Evolutionary conservation across 768 basidiomycete species (phyloP), one percentile per base, ranked within the genome.

Genomic region (Suillus discolor): DNA sequence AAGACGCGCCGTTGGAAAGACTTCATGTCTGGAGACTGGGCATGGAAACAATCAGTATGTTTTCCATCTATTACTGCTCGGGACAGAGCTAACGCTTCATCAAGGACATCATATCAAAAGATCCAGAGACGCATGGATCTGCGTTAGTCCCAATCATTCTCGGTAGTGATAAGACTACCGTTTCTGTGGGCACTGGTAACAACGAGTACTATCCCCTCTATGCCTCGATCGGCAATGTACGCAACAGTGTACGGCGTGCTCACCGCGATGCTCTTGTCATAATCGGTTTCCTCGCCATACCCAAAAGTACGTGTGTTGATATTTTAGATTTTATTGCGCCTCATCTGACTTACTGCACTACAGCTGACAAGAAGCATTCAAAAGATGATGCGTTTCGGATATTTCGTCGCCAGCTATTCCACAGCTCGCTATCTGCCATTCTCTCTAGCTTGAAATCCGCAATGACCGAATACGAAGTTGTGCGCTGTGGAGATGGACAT

Each of bases 261-360:
- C 68, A 68, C 39, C 61, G 25, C 5, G 61, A 68, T 62, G 64
- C 53, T 12, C 54, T 68, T 9, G 62, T 65, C 0, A 65, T 77
- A 7, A 65, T 79, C n/a, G 77, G 70, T 0, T 80, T 80, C 65
- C 66, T 75, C 25, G 61, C 72, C 8, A 76, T 77, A 39, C 73
- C 74, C 44, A n/a, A 45, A 45, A 45, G 44, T 45, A 45, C 20
- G 3, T 45, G 9, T 45, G 28, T 28, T 44, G 4, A 20, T 44
- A 20, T 20, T 45, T 4, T 45, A 45, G 2, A 45, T 45, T n/a
- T 45, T n/a, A n/a, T 45, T 45, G 0, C 11, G 0, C 44, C 0
- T 45, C 8, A 45, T 45, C 9, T 45, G 6, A 45, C 39, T 41
- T 41, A 1, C 44, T n/a, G 9, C 11, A 11, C 4, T n/a, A 45